A percentile compares a stretch with the other conserved stretches of the same genome.
Conservation (phyloP, 208 protist genomes). For the Lotmaria passim region DNA sequence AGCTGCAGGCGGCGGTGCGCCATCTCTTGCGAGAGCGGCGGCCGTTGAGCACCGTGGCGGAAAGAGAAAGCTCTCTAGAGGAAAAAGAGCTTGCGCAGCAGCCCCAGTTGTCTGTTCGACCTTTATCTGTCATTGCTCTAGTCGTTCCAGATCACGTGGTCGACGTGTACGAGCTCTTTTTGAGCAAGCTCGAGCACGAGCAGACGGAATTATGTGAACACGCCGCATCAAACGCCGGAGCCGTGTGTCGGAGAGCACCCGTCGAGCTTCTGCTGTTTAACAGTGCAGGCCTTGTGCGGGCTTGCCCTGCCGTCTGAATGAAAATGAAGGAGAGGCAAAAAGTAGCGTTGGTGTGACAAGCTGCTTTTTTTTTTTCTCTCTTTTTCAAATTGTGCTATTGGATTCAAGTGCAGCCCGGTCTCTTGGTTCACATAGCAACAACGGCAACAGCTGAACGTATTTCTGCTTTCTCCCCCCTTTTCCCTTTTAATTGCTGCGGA, state of each 20-base stretch:
- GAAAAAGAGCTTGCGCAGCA: too few species aligned
- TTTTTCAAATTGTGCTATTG: too few species aligned
- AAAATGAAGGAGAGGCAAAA: neutral
- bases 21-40: constrained; percentile 41
- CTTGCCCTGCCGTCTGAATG: neutral
- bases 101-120: constrained; percentile 1
- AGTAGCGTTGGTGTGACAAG: neutral
- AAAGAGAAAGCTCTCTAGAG: neutral
- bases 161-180: constrained; percentile 35
- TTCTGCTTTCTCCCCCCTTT: too few species aligned
- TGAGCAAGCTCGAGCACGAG: constrained; percentile 22
- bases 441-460: too few species aligned
- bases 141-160: constrained; percentile 43
- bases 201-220: neutral
- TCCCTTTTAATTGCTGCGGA: too few species aligned
- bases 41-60: neutral
- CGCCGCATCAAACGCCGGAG: neutral
- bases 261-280: constrained; percentile 33
- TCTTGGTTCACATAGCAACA: too few species aligned
- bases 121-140: constrained; percentile 34
- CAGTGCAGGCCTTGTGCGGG: constrained; percentile 15
- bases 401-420: too few species aligned
- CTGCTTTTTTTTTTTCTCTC: neutral
- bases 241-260: neutral
- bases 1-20: constrained; percentile 56